Base-by-base conservation (phyloP, 768 basidiomycete species). In the Mycena venus region DNA sequence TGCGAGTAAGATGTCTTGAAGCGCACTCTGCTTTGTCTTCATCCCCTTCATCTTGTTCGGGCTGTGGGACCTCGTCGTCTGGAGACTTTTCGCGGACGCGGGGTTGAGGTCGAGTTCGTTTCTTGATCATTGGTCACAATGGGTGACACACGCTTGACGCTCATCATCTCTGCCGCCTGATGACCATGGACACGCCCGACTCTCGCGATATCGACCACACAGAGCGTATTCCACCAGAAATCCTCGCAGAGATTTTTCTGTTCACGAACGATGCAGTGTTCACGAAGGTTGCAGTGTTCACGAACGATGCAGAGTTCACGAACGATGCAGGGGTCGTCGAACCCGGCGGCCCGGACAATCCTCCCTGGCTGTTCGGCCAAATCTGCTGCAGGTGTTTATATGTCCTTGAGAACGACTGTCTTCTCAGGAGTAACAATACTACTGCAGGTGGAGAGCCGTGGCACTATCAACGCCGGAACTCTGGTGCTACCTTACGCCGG, bases 51-150 rank as follows among this genome's bases (percentile, higher is more conserved):
- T 87, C 85, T 47, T 84, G 85, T 6, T 76, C 81, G 14, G 84
- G 84, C 11, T 85, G 85, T 15, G 88, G 85, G 29, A 76, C 79
- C 25, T 86, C 86, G 11, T 80, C 74, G 25, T 87, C 86, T 55
- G 75, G 77, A 0, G 91, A 91, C 56, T 78, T 82, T 80, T 91
- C 90, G 17, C 94, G 88, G 25, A 89, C 77, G 36, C 88, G 87
- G 29, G 88, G 85, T 78, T 91, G 91, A 42, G 94, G 94, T 47
- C 94, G 90, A 62, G 84, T 88, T 40, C 94, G 92, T 84, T 91
- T 94, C 86, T 91, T 95, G 86, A 95, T 93, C 89, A 93, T 91
- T 23, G 40, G 58, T 59, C 56, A 59, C 58, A n/a, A 4, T 34
- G n/a, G n/a, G 56, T 31, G 49, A 51, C 49, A 25, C n/a, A n/a